These are phyloP conservation scores for Pythium biforme DNA, from an alignment of 352 stramenopile species.

Conservation along the genomic window DNA sequence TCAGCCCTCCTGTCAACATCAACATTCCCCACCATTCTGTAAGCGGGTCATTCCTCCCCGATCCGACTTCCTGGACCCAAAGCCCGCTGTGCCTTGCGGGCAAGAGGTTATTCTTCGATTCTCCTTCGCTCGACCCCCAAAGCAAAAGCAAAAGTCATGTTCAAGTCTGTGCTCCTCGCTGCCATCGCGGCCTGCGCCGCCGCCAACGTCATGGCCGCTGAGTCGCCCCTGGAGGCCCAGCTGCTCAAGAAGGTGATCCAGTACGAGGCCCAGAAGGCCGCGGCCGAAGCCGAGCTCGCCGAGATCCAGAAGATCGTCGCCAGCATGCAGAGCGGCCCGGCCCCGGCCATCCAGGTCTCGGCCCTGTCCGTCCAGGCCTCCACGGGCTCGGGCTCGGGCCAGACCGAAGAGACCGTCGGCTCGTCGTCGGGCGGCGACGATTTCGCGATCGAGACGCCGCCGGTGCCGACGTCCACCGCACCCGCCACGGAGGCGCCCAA, in stretches of 20 bases:
- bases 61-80: background rate
- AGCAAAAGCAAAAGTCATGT: no score
- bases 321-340: constrained; percentile 2
- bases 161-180: constrained; percentile 2
- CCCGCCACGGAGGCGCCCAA: background rate
- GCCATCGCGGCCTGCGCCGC: background rate
- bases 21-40: no score
- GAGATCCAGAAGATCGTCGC: constrained; percentile 17
- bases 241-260: constrained; percentile 17
- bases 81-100: background rate
- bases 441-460: constrained; percentile 14
- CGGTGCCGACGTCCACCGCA: constrained; percentile 4
- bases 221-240: background rate
- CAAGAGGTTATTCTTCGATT: constrained; percentile 5
- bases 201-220: background rate
- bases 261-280: constrained; percentile 16
- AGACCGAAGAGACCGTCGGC: background rate
- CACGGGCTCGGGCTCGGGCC: constrained; percentile 1
- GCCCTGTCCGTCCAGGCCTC: background rate
- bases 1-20: background rate
- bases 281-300: constrained; percentile 4
- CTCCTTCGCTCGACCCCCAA: background rate
- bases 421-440: constrained; percentile 10
- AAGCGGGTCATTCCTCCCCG: background rate
- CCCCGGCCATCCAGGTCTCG: constrained; percentile 1